Evolutionary conservation across 768 basidiomycete species (phyloP).

Genomic region (Coprinopsis sp.): DNA sequence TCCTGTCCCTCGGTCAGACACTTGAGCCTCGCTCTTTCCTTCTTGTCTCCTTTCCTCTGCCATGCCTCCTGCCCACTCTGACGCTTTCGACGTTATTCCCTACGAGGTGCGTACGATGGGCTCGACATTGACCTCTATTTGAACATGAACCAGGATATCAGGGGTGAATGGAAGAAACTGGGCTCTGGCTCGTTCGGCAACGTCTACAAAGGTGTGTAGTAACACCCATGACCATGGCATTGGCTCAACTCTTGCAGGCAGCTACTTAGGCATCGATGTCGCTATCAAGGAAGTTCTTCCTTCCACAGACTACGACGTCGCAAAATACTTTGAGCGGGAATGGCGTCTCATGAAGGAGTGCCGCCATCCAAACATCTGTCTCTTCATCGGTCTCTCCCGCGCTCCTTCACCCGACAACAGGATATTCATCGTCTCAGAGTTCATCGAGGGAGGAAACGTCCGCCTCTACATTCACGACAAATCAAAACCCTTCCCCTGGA

Average conservation of each 20-base stretch:
- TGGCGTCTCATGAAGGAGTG: constrained; percentile 97
- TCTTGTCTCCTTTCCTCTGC: not conserved
- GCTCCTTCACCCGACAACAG: constrained; percentile 75
- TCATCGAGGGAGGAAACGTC: constrained; percentile 88
- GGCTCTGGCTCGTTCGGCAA: constrained; percentile 93
- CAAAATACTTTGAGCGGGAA: constrained; percentile 98
- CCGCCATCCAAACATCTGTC: constrained; percentile 87
- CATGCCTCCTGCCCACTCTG: constrained; percentile 37
- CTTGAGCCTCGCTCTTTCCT: not conserved
- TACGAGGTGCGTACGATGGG: constrained; percentile 77
- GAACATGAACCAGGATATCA: constrained; percentile 60
- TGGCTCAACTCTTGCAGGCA: constrained; percentile 40
- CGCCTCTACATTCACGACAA: constrained; percentile 88
- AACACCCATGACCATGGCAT: not conserved
- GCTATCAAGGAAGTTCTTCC: constrained; percentile 96
- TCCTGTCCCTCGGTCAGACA: no score
- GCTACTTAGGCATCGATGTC: constrained; percentile 92
- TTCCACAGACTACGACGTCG: constrained; percentile 86
- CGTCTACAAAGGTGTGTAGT: constrained; percentile 70
- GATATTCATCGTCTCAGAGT: constrained; percentile 95
- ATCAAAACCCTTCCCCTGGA: constrained; percentile 83
- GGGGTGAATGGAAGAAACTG: constrained; percentile 82
- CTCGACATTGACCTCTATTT: no score
- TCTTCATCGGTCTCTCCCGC: constrained; percentile 85
- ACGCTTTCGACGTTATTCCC: constrained; percentile 85